Evolutionary conservation across 1,284 basidiomycete species (phyloP), one percentile per base, ranked within the genome.

Genomic region (Anthracocystis panici-leucophaei): DNA sequence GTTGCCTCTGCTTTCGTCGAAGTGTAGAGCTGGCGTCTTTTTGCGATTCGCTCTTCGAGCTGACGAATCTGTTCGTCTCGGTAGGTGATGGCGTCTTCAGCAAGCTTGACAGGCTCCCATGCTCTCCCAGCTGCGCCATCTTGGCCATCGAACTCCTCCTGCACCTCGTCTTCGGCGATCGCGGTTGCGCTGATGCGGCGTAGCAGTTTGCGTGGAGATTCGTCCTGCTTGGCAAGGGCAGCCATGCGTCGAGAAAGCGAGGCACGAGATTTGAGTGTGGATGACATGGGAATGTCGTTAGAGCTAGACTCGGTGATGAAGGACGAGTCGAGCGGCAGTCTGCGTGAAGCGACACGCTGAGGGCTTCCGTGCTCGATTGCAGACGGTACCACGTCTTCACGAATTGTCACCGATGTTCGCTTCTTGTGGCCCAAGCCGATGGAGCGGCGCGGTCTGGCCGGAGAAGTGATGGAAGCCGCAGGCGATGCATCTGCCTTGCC

Each of bases 131-230:
- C 6, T 35, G 57, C 44, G 9, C 42, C 31, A 2, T 54, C 21
- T 38, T 68, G 72, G 16, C 48, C 60, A 25, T 75, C 66, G 11
- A 77, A 65, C 20, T 75, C 72, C 31, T 53, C 57, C 20, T 40
- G 21, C 8, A 69, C 65, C 50, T 81, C 79, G 27, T 76, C 67
- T 23, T 79, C 76, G 16, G 68, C 79, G 45, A 71, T 77, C 1
- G 66, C 71, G 5, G 75, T 71, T 23, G 79, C 79, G 44, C 72
- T 78, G 64, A 75, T 80, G 38, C 66, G 65, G 23, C 79, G 64
- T 7, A 81, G 52, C 38, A 80, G 55, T 57, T 80, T 81, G 46
- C 75, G 59, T 11, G 79, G 79, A 3, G 78, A 80, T 16, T 81
- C 77, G 33, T 29, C 58, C 23, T 56, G 56, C 50, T 49, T 49